Percentiles rank a stretch among this genome's conserved stretches.
Conservation (phyloP, 2,329 filamentous ascomycete species). For the Fragosphaeria purpurea region DNA sequence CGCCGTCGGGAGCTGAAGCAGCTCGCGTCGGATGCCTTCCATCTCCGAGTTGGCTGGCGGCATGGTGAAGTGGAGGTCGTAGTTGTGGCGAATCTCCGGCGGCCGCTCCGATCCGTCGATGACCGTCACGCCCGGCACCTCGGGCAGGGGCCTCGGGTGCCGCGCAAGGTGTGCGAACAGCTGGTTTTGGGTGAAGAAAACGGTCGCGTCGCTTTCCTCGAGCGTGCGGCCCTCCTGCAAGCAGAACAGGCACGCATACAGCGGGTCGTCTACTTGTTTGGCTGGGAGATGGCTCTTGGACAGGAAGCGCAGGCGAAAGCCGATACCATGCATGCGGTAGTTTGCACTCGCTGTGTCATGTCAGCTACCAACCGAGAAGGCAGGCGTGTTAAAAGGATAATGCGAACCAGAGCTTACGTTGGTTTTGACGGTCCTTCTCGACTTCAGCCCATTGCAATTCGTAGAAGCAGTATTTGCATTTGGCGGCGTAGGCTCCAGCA, state of each 20-base stretch:
- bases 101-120: constrained; percentile 35
- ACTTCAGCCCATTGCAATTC: constrained; percentile 43
- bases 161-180: constrained; percentile 44
- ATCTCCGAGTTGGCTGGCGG: constrained; percentile 32
- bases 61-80: constrained; percentile 39
- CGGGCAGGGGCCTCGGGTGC: constrained; percentile 42
- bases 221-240: constrained; percentile 37
- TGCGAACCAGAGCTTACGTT: constrained; percentile 26
- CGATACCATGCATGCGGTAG: constrained; percentile 34
- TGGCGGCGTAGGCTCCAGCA: constrained; percentile 33
- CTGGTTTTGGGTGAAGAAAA: constrained; percentile 43
- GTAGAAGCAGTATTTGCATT: constrained; percentile 42
- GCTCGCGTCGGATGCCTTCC: constrained; percentile 29
- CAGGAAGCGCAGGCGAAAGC: constrained; percentile 44
- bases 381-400: no score
- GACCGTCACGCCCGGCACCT: constrained; percentile 37
- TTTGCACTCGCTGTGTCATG: constrained; percentile 32
- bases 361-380: background rate
- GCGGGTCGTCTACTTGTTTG: constrained; percentile 38
- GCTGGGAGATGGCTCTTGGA: constrained; percentile 45
- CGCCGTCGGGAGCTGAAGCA: constrained; percentile 33
- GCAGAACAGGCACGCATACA: constrained; percentile 48
- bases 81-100: constrained; percentile 34
- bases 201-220: constrained; percentile 45
- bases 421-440: constrained; percentile 40